phyloP scores from a whole-genome alignment of 2,329 filamentous ascomycete species.

The Fusarium coffeatum region DNA sequence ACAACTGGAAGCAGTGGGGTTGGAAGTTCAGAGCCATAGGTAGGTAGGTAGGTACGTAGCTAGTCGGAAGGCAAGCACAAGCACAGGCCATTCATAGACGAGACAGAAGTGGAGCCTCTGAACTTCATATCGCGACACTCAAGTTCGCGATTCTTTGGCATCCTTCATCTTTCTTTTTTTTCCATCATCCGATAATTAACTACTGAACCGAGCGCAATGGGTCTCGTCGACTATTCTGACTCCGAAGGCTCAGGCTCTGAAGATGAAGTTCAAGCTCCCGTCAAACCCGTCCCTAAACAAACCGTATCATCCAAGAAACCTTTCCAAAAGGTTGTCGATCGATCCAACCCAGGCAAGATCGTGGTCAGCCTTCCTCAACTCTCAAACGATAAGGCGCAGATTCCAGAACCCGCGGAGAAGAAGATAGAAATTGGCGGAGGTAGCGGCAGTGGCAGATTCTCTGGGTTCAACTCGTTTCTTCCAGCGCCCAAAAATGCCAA shows the following conservation, averaged over 20 bases:
- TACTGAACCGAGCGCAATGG: conserved; percentile 64
- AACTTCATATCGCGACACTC: conserved; percentile 19
- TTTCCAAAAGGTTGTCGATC: conserved; percentile 84
- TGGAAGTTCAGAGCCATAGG: conserved; percentile 31
- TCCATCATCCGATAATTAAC: neutral
- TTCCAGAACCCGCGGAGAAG: conserved; percentile 72
- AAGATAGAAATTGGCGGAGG: conserved; percentile 68
- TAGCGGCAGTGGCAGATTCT: conserved; percentile 70
- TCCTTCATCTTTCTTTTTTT: neutral
- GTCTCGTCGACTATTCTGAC: conserved; percentile 85
- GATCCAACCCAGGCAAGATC: conserved; percentile 85
- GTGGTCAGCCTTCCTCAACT: conserved; percentile 77
- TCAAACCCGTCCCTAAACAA: conserved; percentile 48
- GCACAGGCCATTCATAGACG: conserved; percentile 19
- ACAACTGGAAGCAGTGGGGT: conserved; percentile 6
- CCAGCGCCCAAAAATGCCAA: conserved; percentile 79
- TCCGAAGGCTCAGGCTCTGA: conserved; percentile 82
- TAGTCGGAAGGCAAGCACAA: too few relatives aligned
- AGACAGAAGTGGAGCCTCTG: conserved; percentile 30
- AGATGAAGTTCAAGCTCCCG: conserved; percentile 48
- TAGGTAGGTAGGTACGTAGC: conserved; percentile 1
- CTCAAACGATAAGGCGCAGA: conserved; percentile 50
- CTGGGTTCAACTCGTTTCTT: conserved; percentile 86
- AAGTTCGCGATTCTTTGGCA: conserved; percentile 20
- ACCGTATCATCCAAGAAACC: conserved; percentile 64